A percentile compares a stretch with the other conserved stretches of the same genome.
Evolutionary conservation across 2,329 filamentous ascomycete species (phyloP).

Genomic region (Coniochaeta hoffmannii): DNA sequence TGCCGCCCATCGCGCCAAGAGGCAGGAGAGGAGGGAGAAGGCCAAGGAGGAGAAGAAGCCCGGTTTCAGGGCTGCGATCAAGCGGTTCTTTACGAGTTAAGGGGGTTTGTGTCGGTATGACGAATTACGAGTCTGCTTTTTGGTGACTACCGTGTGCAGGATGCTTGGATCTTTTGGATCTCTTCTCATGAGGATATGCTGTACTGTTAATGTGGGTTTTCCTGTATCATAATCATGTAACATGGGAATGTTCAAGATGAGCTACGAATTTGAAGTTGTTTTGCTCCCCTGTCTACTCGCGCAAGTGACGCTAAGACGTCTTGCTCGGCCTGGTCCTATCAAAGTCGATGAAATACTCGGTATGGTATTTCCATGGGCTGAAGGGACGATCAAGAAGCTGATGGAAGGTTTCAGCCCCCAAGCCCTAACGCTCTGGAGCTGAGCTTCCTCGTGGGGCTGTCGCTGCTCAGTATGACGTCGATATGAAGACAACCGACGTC

Average conservation of each 20-base stretch:
- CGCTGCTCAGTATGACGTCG: not conserved
- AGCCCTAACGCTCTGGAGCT: not conserved
- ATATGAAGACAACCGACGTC: not conserved
- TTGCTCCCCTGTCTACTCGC: too few species aligned
- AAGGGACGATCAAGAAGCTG: not conserved
- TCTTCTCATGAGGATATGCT: not conserved
- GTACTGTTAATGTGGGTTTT: not conserved
- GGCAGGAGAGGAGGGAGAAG: slow-evolving; percentile 14
- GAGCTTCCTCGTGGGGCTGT: not conserved
- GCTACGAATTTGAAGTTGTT: too few species aligned
- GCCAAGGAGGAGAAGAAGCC: slow-evolving; percentile 13
- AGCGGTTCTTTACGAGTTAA: slow-evolving; percentile 14
- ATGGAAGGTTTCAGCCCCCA: not conserved
- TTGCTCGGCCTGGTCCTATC: too few species aligned
- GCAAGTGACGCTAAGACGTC: too few species aligned
- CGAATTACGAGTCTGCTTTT: not conserved
- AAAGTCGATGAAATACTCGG: too few species aligned
- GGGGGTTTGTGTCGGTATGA: not conserved
- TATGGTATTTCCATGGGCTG: not conserved
- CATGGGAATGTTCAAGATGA: not conserved
- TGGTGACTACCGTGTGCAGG: not conserved
- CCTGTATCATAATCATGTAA: not conserved
- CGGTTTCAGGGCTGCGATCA: slow-evolving; percentile 15
- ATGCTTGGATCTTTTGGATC: not conserved
- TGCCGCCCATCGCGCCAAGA: slow-evolving; percentile 13